Evolutionary conservation across 768 basidiomycete genomes (phyloP).

Genomic region (Pulveroboletus sp.): DNA sequence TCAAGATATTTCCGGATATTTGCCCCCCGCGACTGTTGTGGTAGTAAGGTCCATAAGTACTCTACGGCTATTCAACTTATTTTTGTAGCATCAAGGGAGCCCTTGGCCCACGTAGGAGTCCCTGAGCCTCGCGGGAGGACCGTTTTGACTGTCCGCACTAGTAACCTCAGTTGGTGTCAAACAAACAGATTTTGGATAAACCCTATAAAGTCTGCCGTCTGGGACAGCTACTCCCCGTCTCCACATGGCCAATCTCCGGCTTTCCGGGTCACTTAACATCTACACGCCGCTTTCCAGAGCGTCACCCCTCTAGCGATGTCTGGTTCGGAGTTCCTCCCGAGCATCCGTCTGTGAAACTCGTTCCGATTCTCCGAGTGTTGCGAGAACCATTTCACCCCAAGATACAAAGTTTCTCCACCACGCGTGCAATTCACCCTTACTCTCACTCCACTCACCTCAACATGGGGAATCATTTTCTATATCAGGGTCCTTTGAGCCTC

Average conservation of each 20-base stretch:
- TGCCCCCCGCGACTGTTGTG: slow-evolving; percentile 11
- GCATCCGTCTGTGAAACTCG: not conserved
- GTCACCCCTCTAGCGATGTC: not conserved
- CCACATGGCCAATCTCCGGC: too few relatives aligned
- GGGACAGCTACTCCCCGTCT: too few relatives aligned
- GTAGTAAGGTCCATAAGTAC: not conserved
- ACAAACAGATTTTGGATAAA: too few relatives aligned
- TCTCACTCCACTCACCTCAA: slow-evolving; percentile 1
- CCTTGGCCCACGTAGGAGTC: not conserved
- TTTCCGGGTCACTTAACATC: not conserved
- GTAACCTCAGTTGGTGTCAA: too few relatives aligned
- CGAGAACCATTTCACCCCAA: slow-evolving; percentile 1
- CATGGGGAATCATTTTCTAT: slow-evolving; percentile 3
- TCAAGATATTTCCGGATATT: slow-evolving; percentile 27
- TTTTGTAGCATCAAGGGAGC: slow-evolving; percentile 16
- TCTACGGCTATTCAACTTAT: slow-evolving; percentile 18
- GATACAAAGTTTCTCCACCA: slow-evolving; percentile 8
- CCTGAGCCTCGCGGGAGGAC: slow-evolving; percentile 17
- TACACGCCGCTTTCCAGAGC: not conserved
- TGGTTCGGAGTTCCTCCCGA: not conserved
- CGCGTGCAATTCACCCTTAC: slow-evolving; percentile 5
- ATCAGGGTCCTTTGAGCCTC: slow-evolving; percentile 4
- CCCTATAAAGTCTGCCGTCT: too few relatives aligned
- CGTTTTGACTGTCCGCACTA: not conserved
- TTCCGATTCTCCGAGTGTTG: slow-evolving; percentile 15